Evolutionary conservation across 73 alveolate species (phyloP), one percentile per base, ranked within the genome.

Genomic region (Paraurostyla sp.): DNA sequence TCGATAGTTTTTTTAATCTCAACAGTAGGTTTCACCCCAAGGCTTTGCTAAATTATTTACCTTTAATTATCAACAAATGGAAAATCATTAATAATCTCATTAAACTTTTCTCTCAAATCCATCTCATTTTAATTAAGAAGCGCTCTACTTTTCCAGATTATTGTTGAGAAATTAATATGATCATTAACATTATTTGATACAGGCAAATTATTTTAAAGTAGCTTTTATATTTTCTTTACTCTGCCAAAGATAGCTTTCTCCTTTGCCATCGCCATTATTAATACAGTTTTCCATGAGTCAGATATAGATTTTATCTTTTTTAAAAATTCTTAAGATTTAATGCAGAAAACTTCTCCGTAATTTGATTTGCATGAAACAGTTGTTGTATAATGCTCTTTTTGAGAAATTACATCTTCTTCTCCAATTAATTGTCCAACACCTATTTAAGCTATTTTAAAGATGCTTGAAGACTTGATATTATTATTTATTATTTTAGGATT

Each of bases 361-460:
- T 80, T 62, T 0, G 85, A 62, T n/a, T 54, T 45, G 76, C 92
- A 83, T 0, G 76, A 63, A 0, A 83, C 76, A 7, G 85, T 32
- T 22, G 80, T 60, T 0, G 84, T 35, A 49, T 36, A 56, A 22
- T 60, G n/a, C 32, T n/a, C n/a, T n/a, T 85, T 40, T 32, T 63
- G 27, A 2, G 68, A 16, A 23, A 83, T 57, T 30, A 83, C 82
- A 20, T 62, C 92, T 45, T 83, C 92, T 63, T 83, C 92, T 0
- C 92, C 92, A 32, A 83, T 41, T 56, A 83, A 35, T 29, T 83
- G 32, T 20, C 89, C 89, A 7, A 22, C 16, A 16, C 89, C 60
- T 4, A 78, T 51, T 22, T 51, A 38, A 1, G 89, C 89, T 7
- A 78, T 35, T 40, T 54, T 35, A 35, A 42, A 38, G n/a, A 18